Percentiles rank a stretch among this genome's conserved stretches.
Evolutionary conservation across 495 filamentous ascomycete genomes (phyloP).

Genomic region (Annulohypoxylon nitens): DNA sequence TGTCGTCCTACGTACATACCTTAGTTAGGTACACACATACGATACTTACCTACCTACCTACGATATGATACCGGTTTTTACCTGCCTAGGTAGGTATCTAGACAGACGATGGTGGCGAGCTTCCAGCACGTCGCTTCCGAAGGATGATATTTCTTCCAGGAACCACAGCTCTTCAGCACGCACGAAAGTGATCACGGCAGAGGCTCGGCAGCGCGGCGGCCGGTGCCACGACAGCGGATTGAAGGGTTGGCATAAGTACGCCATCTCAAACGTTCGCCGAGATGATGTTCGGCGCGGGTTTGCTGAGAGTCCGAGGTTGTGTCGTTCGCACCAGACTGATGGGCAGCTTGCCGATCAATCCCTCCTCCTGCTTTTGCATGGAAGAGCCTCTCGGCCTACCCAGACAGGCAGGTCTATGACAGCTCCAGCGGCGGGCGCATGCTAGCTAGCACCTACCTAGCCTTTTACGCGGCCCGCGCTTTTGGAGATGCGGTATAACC

Average conservation of each 20-base stretch:
- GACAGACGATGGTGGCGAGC: neutral
- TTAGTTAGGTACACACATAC: no score
- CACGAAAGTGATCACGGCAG: conserved; percentile 2
- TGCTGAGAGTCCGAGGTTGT: neutral
- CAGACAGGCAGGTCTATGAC: neutral
- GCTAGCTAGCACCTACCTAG: neutral
- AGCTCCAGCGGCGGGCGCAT: neutral
- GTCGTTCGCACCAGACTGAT: neutral
- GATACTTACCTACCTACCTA: no score
- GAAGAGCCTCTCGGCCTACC: conserved; percentile 1
- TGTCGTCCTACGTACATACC: neutral
- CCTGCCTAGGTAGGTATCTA: neutral
- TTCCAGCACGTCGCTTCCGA: conserved; percentile 23
- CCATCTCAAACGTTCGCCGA: conserved; percentile 7
- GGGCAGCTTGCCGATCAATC: neutral
- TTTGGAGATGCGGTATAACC: neutral
- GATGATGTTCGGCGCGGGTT: neutral
- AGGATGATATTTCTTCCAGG: conserved; percentile 26
- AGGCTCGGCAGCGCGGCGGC: conserved; percentile 24
- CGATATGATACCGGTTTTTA: neutral
- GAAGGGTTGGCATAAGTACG: neutral
- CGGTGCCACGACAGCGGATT: conserved; percentile 20
- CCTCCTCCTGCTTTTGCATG: neutral
- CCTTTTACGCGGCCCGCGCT: conserved; percentile 1
- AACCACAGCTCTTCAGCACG: conserved; percentile 21